Evolutionary conservation across 805 yeast species (phyloP).

Genomic region (Suhomyces tanzawaensis): DNA sequence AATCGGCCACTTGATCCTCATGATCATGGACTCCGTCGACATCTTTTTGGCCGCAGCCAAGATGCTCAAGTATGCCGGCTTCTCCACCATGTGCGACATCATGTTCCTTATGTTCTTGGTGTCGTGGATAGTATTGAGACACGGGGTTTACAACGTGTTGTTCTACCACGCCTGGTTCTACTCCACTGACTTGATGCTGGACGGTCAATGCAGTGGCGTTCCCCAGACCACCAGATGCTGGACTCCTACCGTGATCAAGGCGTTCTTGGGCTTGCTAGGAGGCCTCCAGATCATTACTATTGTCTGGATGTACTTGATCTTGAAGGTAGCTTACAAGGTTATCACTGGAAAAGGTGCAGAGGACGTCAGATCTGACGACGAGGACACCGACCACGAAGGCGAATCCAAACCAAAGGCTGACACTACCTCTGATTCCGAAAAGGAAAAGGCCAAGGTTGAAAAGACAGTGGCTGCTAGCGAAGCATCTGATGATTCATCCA

Average conservation of each 20-base stretch:
- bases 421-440: too few relatives aligned
- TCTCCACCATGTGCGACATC: slow-evolving; percentile 56
- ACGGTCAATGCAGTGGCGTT: slow-evolving; percentile 34
- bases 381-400: slow-evolving; percentile 45
- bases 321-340: slow-evolving; percentile 68
- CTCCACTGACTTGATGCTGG: slow-evolving; percentile 40
- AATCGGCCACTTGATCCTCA: slow-evolving; percentile 74
- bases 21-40: slow-evolving; percentile 84
- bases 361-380: slow-evolving; percentile 82
- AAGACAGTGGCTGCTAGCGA: too few relatives aligned
- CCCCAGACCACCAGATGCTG: slow-evolving; percentile 48
- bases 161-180: slow-evolving; percentile 55
- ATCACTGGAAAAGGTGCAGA: slow-evolving; percentile 75
- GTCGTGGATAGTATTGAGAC: slow-evolving; percentile 71
- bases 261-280: slow-evolving; percentile 55
- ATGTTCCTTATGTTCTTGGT: slow-evolving; percentile 66
- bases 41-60: slow-evolving; percentile 70
- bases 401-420: too few relatives aligned
- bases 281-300: slow-evolving; percentile 64
- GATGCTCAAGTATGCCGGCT: slow-evolving; percentile 71
- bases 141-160: slow-evolving; percentile 67
- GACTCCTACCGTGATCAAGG: slow-evolving; percentile 42
- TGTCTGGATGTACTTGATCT: slow-evolving; percentile 74
- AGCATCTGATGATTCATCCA: too few relatives aligned
- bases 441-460: too few relatives aligned